Percentiles rank a stretch among this genome's conserved stretches.
Evolutionary conservation across 164 flowering plant genomes (phyloP).

Genomic region (Pachysandra terminalis): DNA sequence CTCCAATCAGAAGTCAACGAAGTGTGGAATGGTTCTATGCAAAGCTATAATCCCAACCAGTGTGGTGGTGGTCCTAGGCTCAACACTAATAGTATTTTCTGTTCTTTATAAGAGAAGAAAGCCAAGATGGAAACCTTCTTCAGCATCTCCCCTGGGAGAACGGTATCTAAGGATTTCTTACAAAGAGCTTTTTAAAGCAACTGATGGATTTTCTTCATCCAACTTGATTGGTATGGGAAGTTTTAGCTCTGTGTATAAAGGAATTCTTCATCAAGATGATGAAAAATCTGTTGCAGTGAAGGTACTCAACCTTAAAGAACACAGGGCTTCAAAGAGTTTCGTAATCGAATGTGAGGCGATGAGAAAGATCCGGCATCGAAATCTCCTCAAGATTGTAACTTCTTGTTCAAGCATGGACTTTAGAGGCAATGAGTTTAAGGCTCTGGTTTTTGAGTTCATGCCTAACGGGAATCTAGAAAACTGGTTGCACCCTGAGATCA

Average conservation of each 20-base stretch:
- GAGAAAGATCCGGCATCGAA: slow-evolving; percentile 4
- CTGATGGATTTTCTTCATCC: not conserved
- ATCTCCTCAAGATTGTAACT: not conserved
- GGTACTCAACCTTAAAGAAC: not conserved
- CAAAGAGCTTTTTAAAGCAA: slow-evolving; percentile 2
- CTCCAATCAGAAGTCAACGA: not conserved
- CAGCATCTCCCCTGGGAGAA: not conserved
- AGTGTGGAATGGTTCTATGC: not conserved
- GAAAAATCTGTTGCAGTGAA: not conserved
- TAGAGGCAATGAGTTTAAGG: slow-evolving; percentile 18
- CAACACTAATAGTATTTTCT: too few relatives aligned
- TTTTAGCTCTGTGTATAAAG: slow-evolving; percentile 7
- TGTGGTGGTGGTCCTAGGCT: not conserved
- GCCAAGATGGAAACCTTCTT: not conserved
- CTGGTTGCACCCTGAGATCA: slow-evolving; percentile 13
- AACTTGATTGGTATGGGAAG: not conserved
- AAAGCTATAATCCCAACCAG: not conserved
- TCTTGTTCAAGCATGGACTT: not conserved
- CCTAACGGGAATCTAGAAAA: slow-evolving; percentile 21
- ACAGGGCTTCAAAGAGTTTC: not conserved
- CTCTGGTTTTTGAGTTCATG: slow-evolving; percentile 20
- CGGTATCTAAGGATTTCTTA: not conserved
- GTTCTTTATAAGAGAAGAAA: not conserved
- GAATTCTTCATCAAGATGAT: not conserved
- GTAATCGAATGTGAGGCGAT: slow-evolving; percentile 1